Evolutionary conservation across 257 asterid species (phyloP).

Genomic region (Fraxinus anomala): DNA sequence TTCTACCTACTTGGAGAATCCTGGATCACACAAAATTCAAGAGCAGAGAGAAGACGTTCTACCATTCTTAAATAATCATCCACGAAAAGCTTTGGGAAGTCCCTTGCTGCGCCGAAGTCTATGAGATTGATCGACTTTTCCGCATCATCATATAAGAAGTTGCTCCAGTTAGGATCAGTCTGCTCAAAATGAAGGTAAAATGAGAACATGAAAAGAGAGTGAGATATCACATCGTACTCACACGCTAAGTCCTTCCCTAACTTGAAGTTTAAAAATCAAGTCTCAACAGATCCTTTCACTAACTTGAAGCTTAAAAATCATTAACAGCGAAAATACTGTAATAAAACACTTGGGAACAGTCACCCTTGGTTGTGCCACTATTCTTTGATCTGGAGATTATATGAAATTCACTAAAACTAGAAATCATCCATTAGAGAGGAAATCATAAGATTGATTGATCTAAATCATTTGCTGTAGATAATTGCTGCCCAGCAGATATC

Average conservation of each 20-base stretch:
- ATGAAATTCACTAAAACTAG: neutral
- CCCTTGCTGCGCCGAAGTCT: constrained; percentile 97
- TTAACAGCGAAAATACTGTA: neutral
- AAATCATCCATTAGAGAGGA: neutral
- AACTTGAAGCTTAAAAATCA: neutral
- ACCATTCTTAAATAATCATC: constrained; percentile 92
- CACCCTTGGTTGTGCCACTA: neutral
- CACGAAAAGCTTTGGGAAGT: constrained; percentile 74
- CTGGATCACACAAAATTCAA: constrained; percentile 9
- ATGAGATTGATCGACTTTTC: constrained; percentile 72
- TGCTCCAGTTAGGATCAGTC: constrained; percentile 99
- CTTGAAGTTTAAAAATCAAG: neutral
- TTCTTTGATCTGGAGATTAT: neutral
- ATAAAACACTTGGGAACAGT: neutral
- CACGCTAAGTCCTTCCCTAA: neutral
- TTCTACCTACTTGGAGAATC: neutral
- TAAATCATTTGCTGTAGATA: neutral
- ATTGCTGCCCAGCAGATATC: neutral
- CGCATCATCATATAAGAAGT: constrained; percentile 71
- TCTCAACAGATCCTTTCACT: neutral
- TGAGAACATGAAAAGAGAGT: constrained; percentile 15
- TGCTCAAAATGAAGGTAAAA: constrained; percentile 47
- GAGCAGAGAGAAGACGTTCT: constrained; percentile 29
- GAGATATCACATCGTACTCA: neutral
- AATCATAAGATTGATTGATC: neutral